Evolutionary conservation across 2,329 filamentous ascomycete genomes (phyloP).

Genomic region (Chaetomiaceae sp.): DNA sequence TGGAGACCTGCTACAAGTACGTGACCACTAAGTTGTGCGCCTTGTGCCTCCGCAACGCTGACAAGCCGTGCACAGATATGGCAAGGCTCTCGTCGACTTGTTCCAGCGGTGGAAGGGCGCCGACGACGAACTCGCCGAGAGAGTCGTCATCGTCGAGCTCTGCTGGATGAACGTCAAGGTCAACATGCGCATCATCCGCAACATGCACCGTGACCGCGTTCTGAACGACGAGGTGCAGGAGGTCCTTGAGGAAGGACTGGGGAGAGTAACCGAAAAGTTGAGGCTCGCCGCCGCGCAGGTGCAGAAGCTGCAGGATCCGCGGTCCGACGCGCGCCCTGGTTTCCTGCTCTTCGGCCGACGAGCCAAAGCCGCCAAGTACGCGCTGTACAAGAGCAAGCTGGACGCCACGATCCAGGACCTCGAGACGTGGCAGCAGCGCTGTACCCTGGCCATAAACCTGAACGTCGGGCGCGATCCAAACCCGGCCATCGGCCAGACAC

Average conservation of each 20-base stretch:
- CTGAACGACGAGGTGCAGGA: not conserved
- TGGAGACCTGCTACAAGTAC: not conserved
- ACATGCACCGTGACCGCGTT: not conserved
- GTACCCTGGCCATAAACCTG: slow-evolving; percentile 26
- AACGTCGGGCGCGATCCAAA: slow-evolving; percentile 23
- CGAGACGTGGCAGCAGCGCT: slow-evolving; percentile 25
- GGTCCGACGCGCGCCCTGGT: not conserved
- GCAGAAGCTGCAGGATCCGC: not conserved
- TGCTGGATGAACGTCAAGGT: not conserved
- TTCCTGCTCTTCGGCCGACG: not conserved
- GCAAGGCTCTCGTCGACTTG: not conserved
- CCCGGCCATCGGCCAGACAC: slow-evolving; percentile 18
- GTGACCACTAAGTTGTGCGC: not conserved
- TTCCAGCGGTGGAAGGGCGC: not conserved
- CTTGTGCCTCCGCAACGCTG: not conserved
- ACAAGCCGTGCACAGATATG: not conserved
- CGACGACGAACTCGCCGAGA: not conserved
- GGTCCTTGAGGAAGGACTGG: not conserved
- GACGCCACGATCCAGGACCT: slow-evolving; percentile 17
- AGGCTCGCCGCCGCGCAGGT: not conserved
- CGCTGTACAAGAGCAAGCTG: not conserved
- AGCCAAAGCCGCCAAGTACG: not conserved
- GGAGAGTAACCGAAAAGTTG: not conserved
- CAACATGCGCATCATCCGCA: not conserved
- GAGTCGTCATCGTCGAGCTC: not conserved